These are phyloP conservation scores for Exophiala lecanii-corni DNA, from an alignment of 2,329 filamentous ascomycete genomes.

Conservation along the genomic window DNA sequence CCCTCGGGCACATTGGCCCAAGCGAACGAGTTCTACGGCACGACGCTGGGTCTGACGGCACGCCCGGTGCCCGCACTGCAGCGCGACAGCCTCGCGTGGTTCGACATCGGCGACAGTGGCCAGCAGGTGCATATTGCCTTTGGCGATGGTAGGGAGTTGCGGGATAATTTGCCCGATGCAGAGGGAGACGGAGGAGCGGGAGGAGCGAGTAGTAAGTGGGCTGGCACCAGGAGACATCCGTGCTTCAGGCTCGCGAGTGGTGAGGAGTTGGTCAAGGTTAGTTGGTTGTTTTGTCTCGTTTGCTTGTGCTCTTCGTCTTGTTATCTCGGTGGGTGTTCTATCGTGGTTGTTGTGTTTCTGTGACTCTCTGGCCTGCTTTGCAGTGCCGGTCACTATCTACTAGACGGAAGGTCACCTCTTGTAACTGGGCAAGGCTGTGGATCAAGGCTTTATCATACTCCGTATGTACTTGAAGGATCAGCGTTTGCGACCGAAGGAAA, in stretches of 20 bases:
- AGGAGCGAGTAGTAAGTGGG: not conserved
- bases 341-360: no score
- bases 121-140: constrained; percentile 52
- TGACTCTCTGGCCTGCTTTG: no score
- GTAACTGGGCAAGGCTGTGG: no score
- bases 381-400: no score
- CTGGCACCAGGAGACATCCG: constrained; percentile 46
- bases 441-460: no score
- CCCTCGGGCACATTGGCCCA: constrained; percentile 48
- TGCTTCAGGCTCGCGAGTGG: constrained; percentile 52
- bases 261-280: constrained; percentile 47
- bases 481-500: no score
- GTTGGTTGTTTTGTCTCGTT: constrained; percentile 40
- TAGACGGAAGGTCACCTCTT: no score
- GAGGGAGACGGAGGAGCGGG: no score
- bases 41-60: constrained; percentile 52
- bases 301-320: no score
- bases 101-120: constrained; percentile 18
- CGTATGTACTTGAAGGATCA: no score
- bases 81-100: constrained; percentile 52
- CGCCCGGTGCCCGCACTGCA: constrained; percentile 52
- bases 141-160: constrained; percentile 51
- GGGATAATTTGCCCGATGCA: constrained; percentile 37
- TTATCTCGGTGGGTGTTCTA: no score
- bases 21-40: constrained; percentile 52